Conservation (phyloP, 371 early-diverging fungal species). For the Mucor sp. region DNA sequence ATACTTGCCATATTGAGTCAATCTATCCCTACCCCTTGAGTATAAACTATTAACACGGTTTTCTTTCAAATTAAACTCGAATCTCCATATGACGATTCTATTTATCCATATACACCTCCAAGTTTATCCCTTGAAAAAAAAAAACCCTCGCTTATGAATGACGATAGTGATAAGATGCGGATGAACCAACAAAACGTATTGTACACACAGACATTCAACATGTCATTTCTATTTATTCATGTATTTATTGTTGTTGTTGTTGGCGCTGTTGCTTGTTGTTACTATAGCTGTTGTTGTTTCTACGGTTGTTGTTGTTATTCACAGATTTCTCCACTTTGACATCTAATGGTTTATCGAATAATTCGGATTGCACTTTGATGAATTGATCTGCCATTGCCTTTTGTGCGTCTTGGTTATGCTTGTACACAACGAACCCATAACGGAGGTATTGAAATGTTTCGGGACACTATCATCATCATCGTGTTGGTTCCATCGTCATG, state of each 20-base stretch:
- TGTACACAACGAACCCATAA: constrained; percentile 33
- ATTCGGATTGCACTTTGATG: constrained; percentile 21
- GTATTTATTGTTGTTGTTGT: background rate
- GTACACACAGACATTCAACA: background rate
- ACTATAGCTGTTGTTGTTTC: background rate
- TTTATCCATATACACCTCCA: background rate
- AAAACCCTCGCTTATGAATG: no score
- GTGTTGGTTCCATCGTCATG: constrained; percentile 15
- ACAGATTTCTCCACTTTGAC: constrained; percentile 24
- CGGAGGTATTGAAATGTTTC: constrained; percentile 26
- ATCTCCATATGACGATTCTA: constrained; percentile 12
- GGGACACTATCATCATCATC: constrained; percentile 26
- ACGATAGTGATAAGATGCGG: no score
- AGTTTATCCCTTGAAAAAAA: background rate
- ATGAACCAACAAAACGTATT: background rate
- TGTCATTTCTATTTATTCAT: background rate
- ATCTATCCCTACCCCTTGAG: background rate
- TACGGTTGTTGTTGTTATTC: background rate
- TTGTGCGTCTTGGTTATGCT: constrained; percentile 21
- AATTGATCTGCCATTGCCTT: constrained; percentile 29
- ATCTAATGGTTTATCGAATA: constrained; percentile 27
- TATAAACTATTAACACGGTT: background rate
- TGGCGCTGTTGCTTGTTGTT: background rate
- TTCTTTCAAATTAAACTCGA: constrained; percentile 21
- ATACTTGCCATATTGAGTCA: constrained; percentile 11